Conservation (phyloP, 2,329 filamentous ascomycete species). For the Calonectria pteridis region DNA sequence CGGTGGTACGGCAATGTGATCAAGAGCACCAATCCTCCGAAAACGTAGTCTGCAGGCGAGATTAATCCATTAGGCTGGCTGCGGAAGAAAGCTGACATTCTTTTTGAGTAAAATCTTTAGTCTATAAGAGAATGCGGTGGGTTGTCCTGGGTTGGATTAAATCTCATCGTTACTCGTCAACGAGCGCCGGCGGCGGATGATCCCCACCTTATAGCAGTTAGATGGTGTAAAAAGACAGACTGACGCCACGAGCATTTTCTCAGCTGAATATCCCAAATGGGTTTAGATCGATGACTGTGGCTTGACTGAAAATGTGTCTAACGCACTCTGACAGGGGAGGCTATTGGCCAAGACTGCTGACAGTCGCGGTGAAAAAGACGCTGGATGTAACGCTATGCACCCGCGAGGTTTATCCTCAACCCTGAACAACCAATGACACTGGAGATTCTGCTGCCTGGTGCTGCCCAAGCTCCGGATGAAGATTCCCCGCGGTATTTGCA, state of each 20-base stretch:
- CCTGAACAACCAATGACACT: not conserved
- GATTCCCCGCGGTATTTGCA: not conserved
- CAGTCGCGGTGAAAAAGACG: not conserved
- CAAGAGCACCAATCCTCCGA: slow-evolving; percentile 1
- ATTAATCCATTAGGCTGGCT: not conserved
- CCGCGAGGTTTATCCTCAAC: not conserved
- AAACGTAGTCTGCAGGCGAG: not conserved
- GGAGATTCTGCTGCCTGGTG: not conserved
- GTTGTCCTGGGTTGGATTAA: not conserved
- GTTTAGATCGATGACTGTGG: not conserved
- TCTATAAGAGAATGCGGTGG: not conserved
- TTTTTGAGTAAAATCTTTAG: not conserved
- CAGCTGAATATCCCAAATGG: not conserved
- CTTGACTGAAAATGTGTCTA: not conserved
- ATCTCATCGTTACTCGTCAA: not conserved
- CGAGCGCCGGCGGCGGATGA: not conserved
- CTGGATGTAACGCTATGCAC: not conserved
- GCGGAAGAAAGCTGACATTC: not conserved
- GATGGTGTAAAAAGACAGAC: not conserved
- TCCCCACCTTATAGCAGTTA: not conserved
- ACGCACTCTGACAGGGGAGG: not conserved
- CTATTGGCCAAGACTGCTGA: not conserved
- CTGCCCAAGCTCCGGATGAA: not conserved
- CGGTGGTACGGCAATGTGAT: slow-evolving; percentile 11
- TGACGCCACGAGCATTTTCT: not conserved